Conservation (phyloP, 2,329 filamentous ascomycete species). For the Diatrype stigma region DNA sequence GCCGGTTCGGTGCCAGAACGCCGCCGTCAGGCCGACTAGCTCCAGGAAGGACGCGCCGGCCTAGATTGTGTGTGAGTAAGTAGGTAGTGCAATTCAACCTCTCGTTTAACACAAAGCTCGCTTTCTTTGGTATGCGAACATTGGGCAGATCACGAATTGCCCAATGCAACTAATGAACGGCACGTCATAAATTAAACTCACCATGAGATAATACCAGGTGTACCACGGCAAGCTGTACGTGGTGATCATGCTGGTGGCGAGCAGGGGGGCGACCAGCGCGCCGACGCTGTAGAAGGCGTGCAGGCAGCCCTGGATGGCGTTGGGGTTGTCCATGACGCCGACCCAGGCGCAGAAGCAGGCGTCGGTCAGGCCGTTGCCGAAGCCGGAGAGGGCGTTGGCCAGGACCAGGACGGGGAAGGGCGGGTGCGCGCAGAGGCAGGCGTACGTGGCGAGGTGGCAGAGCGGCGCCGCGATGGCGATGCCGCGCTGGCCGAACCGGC, state of each 20-base stretch:
- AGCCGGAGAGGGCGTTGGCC: constrained; percentile 56
- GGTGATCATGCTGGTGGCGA: constrained; percentile 58
- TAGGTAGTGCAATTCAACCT: too few species aligned
- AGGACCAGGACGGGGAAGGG: constrained; percentile 59
- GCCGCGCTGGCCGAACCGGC: constrained; percentile 64
- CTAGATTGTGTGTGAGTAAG: background rate
- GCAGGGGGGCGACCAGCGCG: constrained; percentile 52
- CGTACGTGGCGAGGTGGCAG: constrained; percentile 61
- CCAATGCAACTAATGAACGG: too few species aligned
- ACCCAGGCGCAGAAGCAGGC: constrained; percentile 32
- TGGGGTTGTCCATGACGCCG: constrained; percentile 56
- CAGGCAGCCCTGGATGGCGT: constrained; percentile 37
- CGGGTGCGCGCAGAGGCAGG: constrained; percentile 62
- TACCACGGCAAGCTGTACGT: constrained; percentile 52
- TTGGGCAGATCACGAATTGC: too few species aligned
- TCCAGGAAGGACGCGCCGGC: constrained; percentile 51
- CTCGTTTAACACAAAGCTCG: too few species aligned
- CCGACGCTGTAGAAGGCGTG: constrained; percentile 46
- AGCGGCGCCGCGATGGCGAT: constrained; percentile 62
- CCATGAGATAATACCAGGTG: constrained; percentile 60
- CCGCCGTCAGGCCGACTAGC: constrained; percentile 41
- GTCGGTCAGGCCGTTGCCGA: constrained; percentile 63
- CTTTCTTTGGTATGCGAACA: too few species aligned
- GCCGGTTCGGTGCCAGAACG: constrained; percentile 63
- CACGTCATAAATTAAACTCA: too few species aligned